Conservation (phyloP, 2,329 filamentous ascomycete species). For the Talaromyces sp. region DNA sequence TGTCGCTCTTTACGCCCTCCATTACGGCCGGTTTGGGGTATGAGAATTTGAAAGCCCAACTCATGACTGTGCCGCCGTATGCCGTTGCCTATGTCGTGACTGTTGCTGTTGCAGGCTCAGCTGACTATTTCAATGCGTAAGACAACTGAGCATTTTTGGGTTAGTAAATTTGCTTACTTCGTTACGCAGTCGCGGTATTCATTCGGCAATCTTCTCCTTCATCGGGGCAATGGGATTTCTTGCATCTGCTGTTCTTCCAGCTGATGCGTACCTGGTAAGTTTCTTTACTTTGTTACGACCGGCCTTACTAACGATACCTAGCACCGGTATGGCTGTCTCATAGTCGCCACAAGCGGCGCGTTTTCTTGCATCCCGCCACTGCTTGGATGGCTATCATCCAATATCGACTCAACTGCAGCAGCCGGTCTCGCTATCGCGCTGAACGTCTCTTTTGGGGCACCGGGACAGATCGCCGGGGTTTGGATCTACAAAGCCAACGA, state of each 20-base stretch:
- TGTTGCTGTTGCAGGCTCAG: slow-evolving; percentile 51
- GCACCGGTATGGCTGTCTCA: slow-evolving; percentile 63
- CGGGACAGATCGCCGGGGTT: slow-evolving; percentile 65
- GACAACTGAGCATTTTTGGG: no score
- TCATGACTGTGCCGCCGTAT: slow-evolving; percentile 63
- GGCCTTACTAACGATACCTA: slow-evolving; percentile 10
- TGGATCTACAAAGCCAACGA: slow-evolving; percentile 68
- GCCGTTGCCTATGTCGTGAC: slow-evolving; percentile 53
- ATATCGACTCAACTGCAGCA: slow-evolving; percentile 59
- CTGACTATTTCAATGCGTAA: slow-evolving; percentile 46
- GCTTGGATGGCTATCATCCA: slow-evolving; percentile 64
- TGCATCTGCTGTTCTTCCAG: slow-evolving; percentile 57
- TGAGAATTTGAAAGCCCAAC: slow-evolving; percentile 53
- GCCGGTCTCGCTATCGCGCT: slow-evolving; percentile 64
- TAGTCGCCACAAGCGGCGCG: slow-evolving; percentile 59
- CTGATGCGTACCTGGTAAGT: slow-evolving; percentile 48
- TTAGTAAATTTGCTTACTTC: not conserved
- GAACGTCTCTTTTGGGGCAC: slow-evolving; percentile 62
- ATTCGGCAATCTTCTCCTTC: slow-evolving; percentile 45
- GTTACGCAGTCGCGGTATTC: slow-evolving; percentile 39
- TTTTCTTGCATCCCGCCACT: slow-evolving; percentile 66
- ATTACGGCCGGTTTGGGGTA: slow-evolving; percentile 56
- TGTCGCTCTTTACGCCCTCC: slow-evolving; percentile 58
- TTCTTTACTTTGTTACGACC: not conserved
- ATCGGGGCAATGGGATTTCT: slow-evolving; percentile 55